Base-by-base conservation (phyloP, 352 stramenopile genomes). In the Globisporangium iwayamae region DNA sequence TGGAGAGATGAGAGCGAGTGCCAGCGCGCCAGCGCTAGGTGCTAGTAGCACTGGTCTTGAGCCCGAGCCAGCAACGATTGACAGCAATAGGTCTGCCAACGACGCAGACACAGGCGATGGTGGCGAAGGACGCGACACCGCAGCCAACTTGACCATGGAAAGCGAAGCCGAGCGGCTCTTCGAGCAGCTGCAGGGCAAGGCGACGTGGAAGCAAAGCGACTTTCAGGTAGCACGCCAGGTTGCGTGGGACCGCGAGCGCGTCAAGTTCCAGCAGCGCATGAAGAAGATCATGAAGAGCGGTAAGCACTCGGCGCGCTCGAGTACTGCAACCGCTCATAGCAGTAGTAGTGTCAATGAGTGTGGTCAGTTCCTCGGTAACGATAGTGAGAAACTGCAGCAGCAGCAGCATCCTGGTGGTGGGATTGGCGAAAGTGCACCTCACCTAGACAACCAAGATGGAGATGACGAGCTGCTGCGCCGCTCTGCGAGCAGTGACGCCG, bases 201-300 rank as follows among this genome's bases (percentile, higher is more conserved):
- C 63, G 4, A 92, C 81, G 18, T 94, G 83, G 83, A 90, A 87
- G 48, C 85, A 89, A 63, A 90, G 79, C 32, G 83, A 89, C 48
- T 68, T 91, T 8, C 85, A 91, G 55, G 18, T 85, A 8, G 85
- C 85, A 13, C 78, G 83, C 11, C 76, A 91, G 45, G 66, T 59
- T 9, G 85, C 83, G 13, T 92, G 83, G 85, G 75, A 85, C 22
- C 76, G 75, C 34, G 83, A 92, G 62, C 73, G 79, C 2, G 57
- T 68, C 0, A 91, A 90, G 55, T 92, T 92, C 34, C 79, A 90
- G 30, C 67, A 81, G 25, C 74, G 85, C 5, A 92, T 94, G 85
- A 78, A 90, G 60, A 73, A 68, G 9, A 78, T 91, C 53, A 77
- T 91, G 52, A 84, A 76, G 54, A 75, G 68, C 52, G 43, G 43